Percentiles rank a stretch among this genome's conserved stretches.
Evolutionary conservation across 2,329 filamentous ascomycete genomes (phyloP).

Genomic region (Arthrobotrys musiformis): DNA sequence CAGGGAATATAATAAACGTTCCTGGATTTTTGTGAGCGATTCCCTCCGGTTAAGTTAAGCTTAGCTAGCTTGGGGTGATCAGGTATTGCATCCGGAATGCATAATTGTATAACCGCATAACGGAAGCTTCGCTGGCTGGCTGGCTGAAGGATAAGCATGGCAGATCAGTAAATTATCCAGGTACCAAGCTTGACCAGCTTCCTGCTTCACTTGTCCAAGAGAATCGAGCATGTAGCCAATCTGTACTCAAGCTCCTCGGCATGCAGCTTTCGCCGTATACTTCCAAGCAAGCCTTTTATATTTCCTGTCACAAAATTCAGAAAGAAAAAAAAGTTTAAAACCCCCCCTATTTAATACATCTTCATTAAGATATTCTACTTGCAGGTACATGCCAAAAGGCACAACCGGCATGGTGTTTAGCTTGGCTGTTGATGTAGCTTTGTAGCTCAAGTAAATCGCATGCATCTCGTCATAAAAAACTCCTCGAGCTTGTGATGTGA

Average conservation of each 20-base stretch:
- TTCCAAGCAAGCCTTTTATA: slow-evolving; percentile 35
- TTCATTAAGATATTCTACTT: background rate
- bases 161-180: slow-evolving; percentile 3
- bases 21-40: slow-evolving; percentile 4
- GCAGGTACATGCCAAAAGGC: slow-evolving; percentile 6
- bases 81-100: background rate
- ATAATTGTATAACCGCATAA: slow-evolving; percentile 2
- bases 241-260: slow-evolving; percentile 24
- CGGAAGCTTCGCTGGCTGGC: slow-evolving; percentile 15
- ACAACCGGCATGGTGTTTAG: background rate
- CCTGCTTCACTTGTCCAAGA: background rate
- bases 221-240: background rate
- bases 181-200: too few species aligned
- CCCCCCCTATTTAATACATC: too few species aligned
- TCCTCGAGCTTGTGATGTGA: too few species aligned
- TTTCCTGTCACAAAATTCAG: slow-evolving; percentile 28
- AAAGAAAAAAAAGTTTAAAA: background rate
- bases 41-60: background rate
- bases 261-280: slow-evolving; percentile 27
- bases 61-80: too few species aligned
- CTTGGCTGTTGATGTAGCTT: background rate
- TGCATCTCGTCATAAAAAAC: slow-evolving; percentile 15
- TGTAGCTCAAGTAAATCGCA: too few species aligned
- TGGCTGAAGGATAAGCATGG: slow-evolving; percentile 1
- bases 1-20: background rate